These are phyloP conservation scores for Alnus glutinosa DNA, from an alignment of 306 rosid genomes.

Conservation along the genomic window DNA sequence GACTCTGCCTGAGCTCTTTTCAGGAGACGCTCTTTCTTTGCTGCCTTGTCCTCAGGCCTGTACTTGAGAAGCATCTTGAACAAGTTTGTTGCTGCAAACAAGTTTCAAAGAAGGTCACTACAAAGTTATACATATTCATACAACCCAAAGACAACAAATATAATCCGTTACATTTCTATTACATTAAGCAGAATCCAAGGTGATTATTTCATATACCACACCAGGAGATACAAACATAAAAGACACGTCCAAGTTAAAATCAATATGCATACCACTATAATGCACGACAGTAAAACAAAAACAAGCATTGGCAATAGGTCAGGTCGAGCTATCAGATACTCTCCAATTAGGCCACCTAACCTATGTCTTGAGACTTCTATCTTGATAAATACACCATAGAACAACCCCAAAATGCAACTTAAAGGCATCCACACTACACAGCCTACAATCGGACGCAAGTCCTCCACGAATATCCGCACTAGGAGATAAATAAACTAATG, in stretches of 20 bases:
- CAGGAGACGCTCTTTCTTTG: constrained; percentile 68
- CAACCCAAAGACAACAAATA: not conserved
- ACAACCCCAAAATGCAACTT: not conserved
- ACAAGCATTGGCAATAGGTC: not conserved
- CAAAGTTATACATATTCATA: not conserved
- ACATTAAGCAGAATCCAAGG: no score
- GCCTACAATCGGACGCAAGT: not conserved
- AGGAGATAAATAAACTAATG: not conserved
- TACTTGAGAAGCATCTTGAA: constrained; percentile 81
- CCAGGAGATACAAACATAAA: not conserved
- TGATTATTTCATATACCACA: not conserved
- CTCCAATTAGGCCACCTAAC: not conserved
- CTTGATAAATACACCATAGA: not conserved
- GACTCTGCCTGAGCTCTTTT: constrained; percentile 79
- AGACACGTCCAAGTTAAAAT: not conserved
- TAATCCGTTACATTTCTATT: no score
- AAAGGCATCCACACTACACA: not conserved
- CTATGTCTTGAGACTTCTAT: not conserved
- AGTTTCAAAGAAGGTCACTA: not conserved
- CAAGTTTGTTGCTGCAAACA: constrained; percentile 60
- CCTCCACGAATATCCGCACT: not conserved
- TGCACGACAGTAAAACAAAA: not conserved
- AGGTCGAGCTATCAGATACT: not conserved
- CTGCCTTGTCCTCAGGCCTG: constrained; percentile 79
- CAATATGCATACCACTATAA: not conserved